Evolutionary conservation across 2,329 filamentous ascomycete genomes (phyloP), one percentile per base, ranked within the genome.

Genomic region (Aspergillus uvarum): DNA sequence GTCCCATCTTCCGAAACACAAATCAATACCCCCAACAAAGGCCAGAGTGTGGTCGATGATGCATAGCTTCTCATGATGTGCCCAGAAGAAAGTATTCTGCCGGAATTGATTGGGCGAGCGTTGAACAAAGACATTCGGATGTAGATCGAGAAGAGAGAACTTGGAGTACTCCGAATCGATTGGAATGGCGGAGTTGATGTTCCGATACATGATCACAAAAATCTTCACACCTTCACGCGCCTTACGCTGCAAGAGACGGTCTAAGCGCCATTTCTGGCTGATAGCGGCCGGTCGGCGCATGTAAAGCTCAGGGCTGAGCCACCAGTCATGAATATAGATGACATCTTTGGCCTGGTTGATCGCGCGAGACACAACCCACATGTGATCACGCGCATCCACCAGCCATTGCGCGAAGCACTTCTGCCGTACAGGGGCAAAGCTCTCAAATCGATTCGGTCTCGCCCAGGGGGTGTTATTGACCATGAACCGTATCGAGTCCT

Each of bases 321-420:
- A 99, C 95, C 95, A 99, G 76, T 98, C 95, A 74, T 99, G 95
- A 63, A 99, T 98, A 76, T 98, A 98, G 68, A 99, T 94, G 63
- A 98, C 94, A 78, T 98, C 95, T 70, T 91, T 91, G 8, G 95
- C 95, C 87, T 97, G 96, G 73, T 92, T 95, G 70, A 99, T 96
- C 12, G 95, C 95, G 65, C 94, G 87, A 11, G 94, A 98, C 7
- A 98, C 92, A 74, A 97, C 96, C 95, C 95, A 99, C 94, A 98
- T 98, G 80, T 98, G 96, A 74, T 99, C 95, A 67, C 95, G 87
- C 16, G 91, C 95, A 76, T 99, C 95, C 0, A 99, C 94, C 8
- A 99, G 85, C 93, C 94, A 98, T 71, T 97, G 92, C 2, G 93
- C 92, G 77, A 94, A 95, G 29, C 95, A 92, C 48, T 89, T 89